Base-by-base conservation (phyloP, 192 early-diverging fungal species). In the Bifiguratus adelaidae region DNA sequence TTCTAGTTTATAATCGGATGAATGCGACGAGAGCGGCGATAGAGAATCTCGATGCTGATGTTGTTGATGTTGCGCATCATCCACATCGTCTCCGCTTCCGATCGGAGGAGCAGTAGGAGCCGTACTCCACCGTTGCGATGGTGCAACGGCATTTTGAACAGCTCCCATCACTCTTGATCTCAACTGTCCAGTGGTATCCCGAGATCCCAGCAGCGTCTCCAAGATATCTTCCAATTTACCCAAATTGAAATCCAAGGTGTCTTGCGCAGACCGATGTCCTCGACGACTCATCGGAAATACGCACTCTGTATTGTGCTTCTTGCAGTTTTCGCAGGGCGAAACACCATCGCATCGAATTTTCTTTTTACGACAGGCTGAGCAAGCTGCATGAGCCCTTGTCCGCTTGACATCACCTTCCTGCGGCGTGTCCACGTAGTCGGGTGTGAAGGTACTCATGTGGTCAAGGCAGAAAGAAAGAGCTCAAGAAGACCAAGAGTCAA, bases 331-430 rank as follows among this genome's bases (percentile, higher is more conserved):
- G 13, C 37, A 40, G 7, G 37, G 37, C 7, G 7, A 20, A 8
- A 15, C 37, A 6, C 37, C 37, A 21, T 40, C 57, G 33, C 68
- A 71, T 36, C 66, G 65, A 21, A 66, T 58, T 36, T 86, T 86
- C 71, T 86, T 84, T 42, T 76, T 73, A 41, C 78, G 73, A 44
- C 82, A 84, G 2, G 67, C 71, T 33, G 80, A 77, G 41, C 82
- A 84, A 24, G 82, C 82, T 50, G 76, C 71, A 7, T 74, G 76
- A 16, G 74, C 51, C 13, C 80, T 51, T 48, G 76, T 82, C 23
- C 80, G 55, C 50, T 79, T 83, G 16, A 50, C 34, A n/a, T n/a
- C n/a, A n/a, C n/a, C n/a, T n/a, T n/a, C n/a, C n/a, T n/a, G n/a
- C n/a, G n/a, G n/a, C n/a, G n/a, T n/a, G n/a, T n/a, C n/a, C n/a